Evolutionary conservation across 1,139 yeast species (phyloP), one percentile per base, ranked within the genome.

Genomic region (Blastobotrys illinoisensis): DNA sequence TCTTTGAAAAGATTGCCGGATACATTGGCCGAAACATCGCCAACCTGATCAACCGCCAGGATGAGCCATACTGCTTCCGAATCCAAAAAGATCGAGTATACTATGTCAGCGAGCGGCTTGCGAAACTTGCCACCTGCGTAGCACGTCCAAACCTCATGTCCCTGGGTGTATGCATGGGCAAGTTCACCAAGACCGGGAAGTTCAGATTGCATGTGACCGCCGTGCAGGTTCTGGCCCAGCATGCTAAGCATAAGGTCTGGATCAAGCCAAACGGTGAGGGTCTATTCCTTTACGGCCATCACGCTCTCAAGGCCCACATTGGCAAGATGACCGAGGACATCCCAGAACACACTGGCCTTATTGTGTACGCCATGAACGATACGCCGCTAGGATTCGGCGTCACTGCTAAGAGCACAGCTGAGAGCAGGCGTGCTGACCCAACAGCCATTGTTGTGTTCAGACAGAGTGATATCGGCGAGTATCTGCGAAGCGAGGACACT

Each of bases 401-500:
- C 13, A 82, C 93, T 67, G 91, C 99, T 46, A 91, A 89, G 71
- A 83, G 95, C 28, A 90, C 98, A n/a, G 79, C 82, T 48, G 99
- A 91, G 68, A 84, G 95, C 20, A 82, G 95, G 71, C 82, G 83
- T 67, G 76, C 90, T 63, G 96, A 88, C 69, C 99, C 99, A 51
- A 93, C 95, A 23, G 95, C 86, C 45, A 91, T 93, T 51, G 96
- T 91, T 14, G 96, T 96, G 9, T 93, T 88, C 71, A 85, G 99
- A 79, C 99, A 93, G 71, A 88, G 96, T 62, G 99, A 93, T 76
- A 90, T 93, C 64, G 99, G 99, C 62, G 99, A 93, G 74, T 93
- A 90, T 68, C 79, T 93, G 69, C 89, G 99, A 79, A 99, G 95
- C 66, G 99, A 93, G 77, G 99, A 93, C 71, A 88, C 97, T 44